A percentile compares a stretch with the other conserved stretches of the same genome.
phyloP scores from a whole-genome alignment of 768 basidiomycete genomes.

The Russula olivacea region DNA sequence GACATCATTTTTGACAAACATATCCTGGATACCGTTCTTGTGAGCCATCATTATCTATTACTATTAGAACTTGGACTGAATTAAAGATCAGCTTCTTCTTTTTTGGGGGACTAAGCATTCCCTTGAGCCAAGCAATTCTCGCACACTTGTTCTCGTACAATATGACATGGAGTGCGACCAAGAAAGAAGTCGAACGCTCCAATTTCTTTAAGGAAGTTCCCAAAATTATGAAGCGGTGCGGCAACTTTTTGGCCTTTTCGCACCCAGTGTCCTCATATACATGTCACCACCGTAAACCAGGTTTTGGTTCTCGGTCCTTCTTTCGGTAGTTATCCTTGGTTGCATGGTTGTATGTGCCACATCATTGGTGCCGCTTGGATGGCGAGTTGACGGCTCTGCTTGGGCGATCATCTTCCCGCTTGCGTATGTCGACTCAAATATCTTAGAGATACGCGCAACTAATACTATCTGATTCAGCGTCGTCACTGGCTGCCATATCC shows the following conservation, averaged over 20 bases:
- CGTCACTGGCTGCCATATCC: conserved; percentile 57
- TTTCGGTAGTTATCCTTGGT: conserved; percentile 49
- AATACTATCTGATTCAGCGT: conserved; percentile 35
- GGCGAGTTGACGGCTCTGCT: conserved; percentile 52
- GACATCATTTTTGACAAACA: conserved; percentile 30
- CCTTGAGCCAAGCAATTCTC: conserved; percentile 56
- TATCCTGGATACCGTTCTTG: conserved; percentile 40
- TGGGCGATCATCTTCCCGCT: conserved; percentile 80
- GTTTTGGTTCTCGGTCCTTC: conserved; percentile 60
- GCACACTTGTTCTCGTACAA: conserved; percentile 73
- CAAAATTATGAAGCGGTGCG: conserved; percentile 60
- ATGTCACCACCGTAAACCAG: conserved; percentile 6
- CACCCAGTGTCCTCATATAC: neutral
- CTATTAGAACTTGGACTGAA: neutral
- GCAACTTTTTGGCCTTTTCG: neutral
- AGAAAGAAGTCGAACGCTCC: conserved; percentile 80
- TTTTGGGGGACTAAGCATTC: conserved; percentile 70
- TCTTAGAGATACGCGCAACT: neutral
- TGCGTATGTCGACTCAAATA: conserved; percentile 40
- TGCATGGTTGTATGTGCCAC: conserved; percentile 52
- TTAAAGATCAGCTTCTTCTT: conserved; percentile 56
- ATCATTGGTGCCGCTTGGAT: conserved; percentile 54
- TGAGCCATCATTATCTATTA: conserved; percentile 26
- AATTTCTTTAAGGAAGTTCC: conserved; percentile 93
- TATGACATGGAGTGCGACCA: conserved; percentile 73